These are phyloP conservation scores for Nosema muscidifuracis DNA, from an alignment of 371 early-diverging fungal species.

Conservation along the genomic window DNA sequence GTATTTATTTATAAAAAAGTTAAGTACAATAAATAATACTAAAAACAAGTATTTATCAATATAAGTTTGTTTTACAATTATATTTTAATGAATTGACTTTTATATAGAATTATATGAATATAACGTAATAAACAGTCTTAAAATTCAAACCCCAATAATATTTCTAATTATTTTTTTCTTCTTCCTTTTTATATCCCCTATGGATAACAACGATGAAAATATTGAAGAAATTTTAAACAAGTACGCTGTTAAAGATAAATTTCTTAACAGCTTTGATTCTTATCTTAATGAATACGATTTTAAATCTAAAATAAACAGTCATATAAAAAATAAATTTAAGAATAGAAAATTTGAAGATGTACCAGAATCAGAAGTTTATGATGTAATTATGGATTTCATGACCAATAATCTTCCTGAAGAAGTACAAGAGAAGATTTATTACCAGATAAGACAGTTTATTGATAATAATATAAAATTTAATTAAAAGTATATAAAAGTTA, in stretches of 20 bases:
- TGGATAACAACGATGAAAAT: slow-evolving; percentile 4
- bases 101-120: too few species aligned
- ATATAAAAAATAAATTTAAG: slow-evolving; percentile 2
- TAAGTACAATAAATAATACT: too few species aligned
- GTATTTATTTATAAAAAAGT: too few species aligned
- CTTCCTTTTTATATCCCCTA: background rate
- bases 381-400: slow-evolving; percentile 17
- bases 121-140: too few species aligned
- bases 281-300: background rate
- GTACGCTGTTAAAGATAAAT: background rate
- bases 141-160: too few species aligned
- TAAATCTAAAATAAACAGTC: background rate
- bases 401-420: slow-evolving; percentile 26
- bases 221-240: slow-evolving; percentile 21
- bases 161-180: too few species aligned
- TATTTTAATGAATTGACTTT: too few species aligned
- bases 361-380: slow-evolving; percentile 2
- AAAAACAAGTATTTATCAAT: too few species aligned
- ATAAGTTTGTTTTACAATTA: too few species aligned
- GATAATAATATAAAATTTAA: slow-evolving; percentile 4
- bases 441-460: slow-evolving; percentile 28
- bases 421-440: slow-evolving; percentile 20
- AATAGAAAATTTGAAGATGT: slow-evolving; percentile 10
- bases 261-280: background rate
- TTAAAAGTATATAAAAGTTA: background rate